Evolutionary conservation across 1,284 basidiomycete species (phyloP).

Genomic region (Ustilago trichophora): DNA sequence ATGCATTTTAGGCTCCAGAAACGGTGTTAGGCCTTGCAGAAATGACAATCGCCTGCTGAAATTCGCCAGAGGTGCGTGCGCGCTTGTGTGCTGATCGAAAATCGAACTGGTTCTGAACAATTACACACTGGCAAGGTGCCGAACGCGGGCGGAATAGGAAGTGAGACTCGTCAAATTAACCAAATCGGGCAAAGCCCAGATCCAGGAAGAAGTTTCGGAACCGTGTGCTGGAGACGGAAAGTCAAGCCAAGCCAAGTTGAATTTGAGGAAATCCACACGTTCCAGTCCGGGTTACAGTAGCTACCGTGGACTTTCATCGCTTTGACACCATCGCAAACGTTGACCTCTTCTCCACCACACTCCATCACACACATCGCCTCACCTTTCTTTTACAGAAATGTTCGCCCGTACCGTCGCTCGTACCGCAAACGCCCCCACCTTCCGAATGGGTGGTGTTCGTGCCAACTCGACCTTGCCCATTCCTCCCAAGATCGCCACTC

Average conservation of each 20-base stretch:
- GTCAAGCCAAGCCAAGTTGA: too few species aligned
- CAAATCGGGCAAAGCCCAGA: neutral
- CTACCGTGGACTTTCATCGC: neutral
- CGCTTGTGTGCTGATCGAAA: slow-evolving; percentile 10
- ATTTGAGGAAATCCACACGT: neutral
- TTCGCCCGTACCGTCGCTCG: slow-evolving; percentile 28
- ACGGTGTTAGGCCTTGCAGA: too few species aligned
- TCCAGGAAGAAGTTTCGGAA: neutral
- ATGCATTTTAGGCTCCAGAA: too few species aligned
- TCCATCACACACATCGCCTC: neutral
- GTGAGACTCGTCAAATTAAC: neutral
- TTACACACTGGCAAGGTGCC: neutral
- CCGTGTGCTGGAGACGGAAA: slow-evolving; percentile 4
- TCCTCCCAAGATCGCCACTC: slow-evolving; percentile 93
- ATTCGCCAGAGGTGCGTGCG: too few species aligned
- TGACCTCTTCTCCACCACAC: neutral
- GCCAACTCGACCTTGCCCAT: slow-evolving; percentile 71
- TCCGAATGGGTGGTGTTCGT: slow-evolving; percentile 34
- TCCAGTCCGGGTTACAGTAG: too few species aligned
- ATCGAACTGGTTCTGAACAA: neutral
- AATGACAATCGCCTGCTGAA: too few species aligned
- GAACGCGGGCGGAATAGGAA: slow-evolving; percentile 7
- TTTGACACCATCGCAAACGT: slow-evolving; percentile 1
- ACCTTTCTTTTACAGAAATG: slow-evolving; percentile 9
- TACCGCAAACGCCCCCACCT: slow-evolving; percentile 3